Percentiles rank a stretch among this genome's conserved stretches.
Conservation (phyloP, 1,139 yeast genomes). For the Trichomonascaceae sp. region DNA sequence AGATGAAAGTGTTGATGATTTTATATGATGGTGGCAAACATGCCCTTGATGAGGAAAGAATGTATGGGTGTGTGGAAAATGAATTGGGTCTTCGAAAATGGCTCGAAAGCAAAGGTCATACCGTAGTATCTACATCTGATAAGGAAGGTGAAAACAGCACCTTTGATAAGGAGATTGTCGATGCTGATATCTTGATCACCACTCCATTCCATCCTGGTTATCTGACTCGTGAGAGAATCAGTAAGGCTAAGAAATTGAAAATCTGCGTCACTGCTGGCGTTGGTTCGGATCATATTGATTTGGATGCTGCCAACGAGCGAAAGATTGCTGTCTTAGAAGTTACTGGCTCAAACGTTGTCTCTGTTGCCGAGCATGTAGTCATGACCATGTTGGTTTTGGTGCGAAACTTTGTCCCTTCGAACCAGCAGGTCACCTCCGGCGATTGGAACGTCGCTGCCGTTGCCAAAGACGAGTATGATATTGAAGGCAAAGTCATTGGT, state of each 20-base stretch:
- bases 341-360: constrained; percentile 73
- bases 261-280: constrained; percentile 76
- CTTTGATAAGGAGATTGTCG: constrained; percentile 60
- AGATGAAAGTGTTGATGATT: constrained; percentile 29
- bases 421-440: constrained; percentile 55
- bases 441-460: constrained; percentile 76
- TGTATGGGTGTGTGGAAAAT: constrained; percentile 69
- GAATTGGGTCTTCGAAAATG: constrained; percentile 66
- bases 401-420: constrained; percentile 75
- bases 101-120: constrained; percentile 63
- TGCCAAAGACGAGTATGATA: constrained; percentile 66
- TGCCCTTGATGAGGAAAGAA: constrained; percentile 53
- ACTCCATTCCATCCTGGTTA: constrained; percentile 85
- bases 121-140: constrained; percentile 57
- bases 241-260: constrained; percentile 67
- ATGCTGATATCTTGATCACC: constrained; percentile 71
- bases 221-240: constrained; percentile 59
- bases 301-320: constrained; percentile 61
- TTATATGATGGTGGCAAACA: constrained; percentile 37
- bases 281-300: constrained; percentile 77
- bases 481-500: constrained; percentile 70
- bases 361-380: constrained; percentile 77
- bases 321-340: constrained; percentile 68
- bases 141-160: constrained; percentile 61
- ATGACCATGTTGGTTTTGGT: constrained; percentile 69